Conservation (phyloP, 257 asterid species). For the Fraxinus cuspidata region DNA sequence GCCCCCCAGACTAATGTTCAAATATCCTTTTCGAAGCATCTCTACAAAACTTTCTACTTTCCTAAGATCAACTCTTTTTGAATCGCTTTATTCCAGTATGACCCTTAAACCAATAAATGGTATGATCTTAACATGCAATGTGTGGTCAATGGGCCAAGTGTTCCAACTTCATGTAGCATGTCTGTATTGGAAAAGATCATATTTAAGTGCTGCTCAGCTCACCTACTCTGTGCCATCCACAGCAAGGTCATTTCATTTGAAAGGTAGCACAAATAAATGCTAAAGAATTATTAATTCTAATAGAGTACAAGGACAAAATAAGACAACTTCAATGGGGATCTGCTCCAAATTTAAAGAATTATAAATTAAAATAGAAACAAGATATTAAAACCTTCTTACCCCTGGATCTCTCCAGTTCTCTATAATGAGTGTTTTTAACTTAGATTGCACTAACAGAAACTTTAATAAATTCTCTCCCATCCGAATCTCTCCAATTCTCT, state of each 20-base stretch:
- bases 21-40: not conserved
- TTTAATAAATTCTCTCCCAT: not conserved
- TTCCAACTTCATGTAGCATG: not conserved
- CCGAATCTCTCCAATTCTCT: not conserved
- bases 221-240: slow-evolving; percentile 17
- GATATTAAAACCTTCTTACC: not conserved
- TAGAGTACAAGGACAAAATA: slow-evolving; percentile 4
- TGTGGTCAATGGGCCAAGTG: not conserved
- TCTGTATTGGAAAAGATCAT: not conserved
- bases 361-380: slow-evolving; percentile 11
- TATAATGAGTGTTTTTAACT: not conserved
- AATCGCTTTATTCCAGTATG: not conserved
- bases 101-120: slow-evolving; percentile 7
- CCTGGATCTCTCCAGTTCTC: not conserved
- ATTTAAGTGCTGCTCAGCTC: not conserved
- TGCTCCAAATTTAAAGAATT: not conserved
- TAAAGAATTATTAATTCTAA: not conserved
- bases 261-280: slow-evolving; percentile 10
- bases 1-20: not conserved
- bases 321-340: not conserved
- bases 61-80: slow-evolving; percentile 5
- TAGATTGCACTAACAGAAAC: not conserved
- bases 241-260: slow-evolving; percentile 3
- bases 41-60: not conserved
- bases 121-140: not conserved